Conservation (phyloP, 23 red algal species). For the Cyanidiococcus yangmingshanensis region DNA sequence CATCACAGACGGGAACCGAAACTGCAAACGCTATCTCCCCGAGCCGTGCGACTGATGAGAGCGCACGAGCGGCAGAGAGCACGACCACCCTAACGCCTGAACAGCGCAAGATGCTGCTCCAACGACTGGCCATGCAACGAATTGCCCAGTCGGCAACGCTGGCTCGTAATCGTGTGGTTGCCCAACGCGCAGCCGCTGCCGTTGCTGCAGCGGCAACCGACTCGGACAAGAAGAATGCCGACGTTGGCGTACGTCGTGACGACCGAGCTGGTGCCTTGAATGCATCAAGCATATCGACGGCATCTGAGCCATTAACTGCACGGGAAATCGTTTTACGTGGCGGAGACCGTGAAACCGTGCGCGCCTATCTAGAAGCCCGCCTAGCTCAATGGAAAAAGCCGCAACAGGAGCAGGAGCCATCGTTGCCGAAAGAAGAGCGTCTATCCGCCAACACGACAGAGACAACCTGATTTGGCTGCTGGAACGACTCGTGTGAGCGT, state of each 20-base stretch:
- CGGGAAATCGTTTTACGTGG: not conserved
- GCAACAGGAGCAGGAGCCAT: not conserved
- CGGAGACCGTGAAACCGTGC: slow-evolving; percentile 6
- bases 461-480: not conserved
- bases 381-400: not conserved
- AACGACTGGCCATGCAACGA: not conserved
- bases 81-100: not conserved
- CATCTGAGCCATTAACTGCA: not conserved
- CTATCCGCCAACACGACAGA: not conserved
- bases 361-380: not conserved
- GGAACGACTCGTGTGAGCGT: too few relatives aligned
- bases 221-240: not conserved
- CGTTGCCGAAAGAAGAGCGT: not conserved
- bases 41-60: not conserved
- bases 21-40: not conserved
- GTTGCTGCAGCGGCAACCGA: not conserved
- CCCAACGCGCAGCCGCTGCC: not conserved
- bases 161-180: not conserved
- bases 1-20: not conserved
- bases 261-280: not conserved
- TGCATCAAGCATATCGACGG: not conserved
- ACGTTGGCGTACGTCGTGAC: not conserved
- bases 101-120: not conserved
- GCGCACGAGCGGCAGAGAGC: not conserved
- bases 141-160: not conserved